Evolutionary conservation across 1,139 yeast genomes (phyloP).

Genomic region (Protomyces inouyei): DNA sequence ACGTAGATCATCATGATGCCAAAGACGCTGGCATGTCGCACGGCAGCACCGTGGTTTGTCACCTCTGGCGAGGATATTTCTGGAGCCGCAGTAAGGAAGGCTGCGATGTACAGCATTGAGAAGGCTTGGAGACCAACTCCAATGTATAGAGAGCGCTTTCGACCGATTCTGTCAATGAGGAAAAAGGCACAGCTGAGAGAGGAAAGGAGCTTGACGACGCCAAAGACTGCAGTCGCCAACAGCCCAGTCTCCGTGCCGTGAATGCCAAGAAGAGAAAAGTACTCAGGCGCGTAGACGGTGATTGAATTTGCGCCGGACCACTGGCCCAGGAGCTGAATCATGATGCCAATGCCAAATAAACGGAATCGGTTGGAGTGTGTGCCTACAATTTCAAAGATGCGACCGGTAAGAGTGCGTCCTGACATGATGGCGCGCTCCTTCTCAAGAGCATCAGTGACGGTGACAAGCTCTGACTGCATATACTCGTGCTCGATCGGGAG

Average conservation of each 20-base stretch:
- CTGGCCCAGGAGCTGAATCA: slow-evolving; percentile 54
- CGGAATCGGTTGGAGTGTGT: slow-evolving; percentile 45
- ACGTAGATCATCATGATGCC: slow-evolving; percentile 41
- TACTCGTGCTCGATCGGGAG: slow-evolving; percentile 48
- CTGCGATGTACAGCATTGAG: slow-evolving; percentile 43
- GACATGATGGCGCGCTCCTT: slow-evolving; percentile 19
- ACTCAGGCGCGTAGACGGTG: slow-evolving; percentile 45
- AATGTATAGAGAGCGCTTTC: slow-evolving; percentile 46
- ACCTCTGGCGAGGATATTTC: slow-evolving; percentile 1
- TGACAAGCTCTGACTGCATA: slow-evolving; percentile 31
- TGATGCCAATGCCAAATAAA: slow-evolving; percentile 45
- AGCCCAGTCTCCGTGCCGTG: slow-evolving; percentile 43
- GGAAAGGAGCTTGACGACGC: slow-evolving; percentile 47
- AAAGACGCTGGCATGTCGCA: slow-evolving; percentile 5
- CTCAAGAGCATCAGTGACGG: slow-evolving; percentile 32
- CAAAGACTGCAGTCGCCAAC: slow-evolving; percentile 52
- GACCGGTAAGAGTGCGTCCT: slow-evolving; percentile 32
- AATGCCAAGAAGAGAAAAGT: slow-evolving; percentile 53
- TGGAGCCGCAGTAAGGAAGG: slow-evolving; percentile 48
- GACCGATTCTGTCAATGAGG: slow-evolving; percentile 48
- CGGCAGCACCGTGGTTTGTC: slow-evolving; percentile 4
- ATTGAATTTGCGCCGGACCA: slow-evolving; percentile 62
- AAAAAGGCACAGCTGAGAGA: slow-evolving; percentile 47
- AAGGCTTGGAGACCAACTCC: slow-evolving; percentile 44
- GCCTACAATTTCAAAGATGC: slow-evolving; percentile 17